phyloP scores from a whole-genome alignment of 352 stramenopile genomes.

The Globisporangium irregulare region DNA sequence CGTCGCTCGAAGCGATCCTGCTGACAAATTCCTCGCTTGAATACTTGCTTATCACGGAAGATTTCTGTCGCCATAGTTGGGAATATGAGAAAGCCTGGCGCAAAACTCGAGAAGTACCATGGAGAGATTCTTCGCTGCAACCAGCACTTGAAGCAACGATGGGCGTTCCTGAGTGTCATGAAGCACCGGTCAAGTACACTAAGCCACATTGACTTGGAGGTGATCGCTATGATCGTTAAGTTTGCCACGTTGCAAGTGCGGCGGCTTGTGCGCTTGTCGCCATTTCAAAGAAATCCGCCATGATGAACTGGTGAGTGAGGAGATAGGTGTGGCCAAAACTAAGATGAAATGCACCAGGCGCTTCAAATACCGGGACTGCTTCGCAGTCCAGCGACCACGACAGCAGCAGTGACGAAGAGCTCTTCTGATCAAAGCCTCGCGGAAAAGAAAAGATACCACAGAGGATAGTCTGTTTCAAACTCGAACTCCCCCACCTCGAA shows the following conservation, averaged over 20 bases:
- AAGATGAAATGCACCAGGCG: no score
- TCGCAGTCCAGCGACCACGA: no score
- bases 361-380: no score
- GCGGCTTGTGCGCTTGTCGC: background rate
- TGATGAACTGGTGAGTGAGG: no score
- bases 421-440: no score
- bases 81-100: background rate
- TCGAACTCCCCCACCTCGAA: no score
- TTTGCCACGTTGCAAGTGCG: background rate
- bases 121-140: conserved; percentile 66
- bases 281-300: no score
- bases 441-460: no score
- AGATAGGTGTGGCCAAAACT: no score
- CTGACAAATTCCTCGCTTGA: background rate
- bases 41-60: background rate
- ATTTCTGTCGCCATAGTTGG: background rate
- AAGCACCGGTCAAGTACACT: conserved; percentile 87
- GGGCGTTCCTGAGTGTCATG: background rate
- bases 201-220: background rate
- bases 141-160: background rate
- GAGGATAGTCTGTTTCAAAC: no score
- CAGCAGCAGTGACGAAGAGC: no score
- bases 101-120: conserved; percentile 32
- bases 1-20: background rate
- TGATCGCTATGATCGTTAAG: background rate